Conservation (phyloP, 345 rosid species). For the Abelmoschus esculentus region DNA sequence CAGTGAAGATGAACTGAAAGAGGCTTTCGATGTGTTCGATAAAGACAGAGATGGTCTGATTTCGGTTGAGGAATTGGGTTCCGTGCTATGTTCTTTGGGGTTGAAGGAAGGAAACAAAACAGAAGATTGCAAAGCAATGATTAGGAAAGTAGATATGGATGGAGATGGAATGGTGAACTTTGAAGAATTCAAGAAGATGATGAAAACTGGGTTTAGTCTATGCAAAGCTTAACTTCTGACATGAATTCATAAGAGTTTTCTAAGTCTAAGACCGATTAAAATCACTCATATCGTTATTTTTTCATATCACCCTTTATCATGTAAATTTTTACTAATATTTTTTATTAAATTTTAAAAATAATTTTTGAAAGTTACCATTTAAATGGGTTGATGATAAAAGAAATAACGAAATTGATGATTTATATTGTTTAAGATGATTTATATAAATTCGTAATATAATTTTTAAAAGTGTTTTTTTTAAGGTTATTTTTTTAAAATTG, state of each 20-base stretch:
- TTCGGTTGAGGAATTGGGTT: constrained; percentile 46
- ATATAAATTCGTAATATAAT: too few species aligned
- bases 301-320: not conserved
- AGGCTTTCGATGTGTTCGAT: constrained; percentile 61
- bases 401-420: too few species aligned
- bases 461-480: not conserved
- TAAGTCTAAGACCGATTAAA: not conserved
- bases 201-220: constrained; percentile 3
- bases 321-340: not conserved
- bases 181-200: constrained; percentile 25
- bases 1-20: constrained; percentile 30
- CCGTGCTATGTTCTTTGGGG: constrained; percentile 44
- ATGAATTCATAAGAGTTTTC: not conserved
- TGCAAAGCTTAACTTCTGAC: not conserved
- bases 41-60: constrained; percentile 55
- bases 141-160: constrained; percentile 49
- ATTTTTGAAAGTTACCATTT: too few species aligned
- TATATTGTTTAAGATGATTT: too few species aligned
- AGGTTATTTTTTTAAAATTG: not conserved
- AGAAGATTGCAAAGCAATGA: constrained; percentile 54
- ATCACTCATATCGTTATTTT: too few species aligned
- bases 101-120: constrained; percentile 41
- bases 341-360: too few species aligned
- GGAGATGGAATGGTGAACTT: constrained; percentile 61
- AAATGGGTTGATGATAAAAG: too few species aligned